A percentile compares a stretch with the other conserved stretches of the same genome.
phyloP scores from a whole-genome alignment of 202 grass and related monocot genomes.

The Schoenoplectus triqueter region DNA sequence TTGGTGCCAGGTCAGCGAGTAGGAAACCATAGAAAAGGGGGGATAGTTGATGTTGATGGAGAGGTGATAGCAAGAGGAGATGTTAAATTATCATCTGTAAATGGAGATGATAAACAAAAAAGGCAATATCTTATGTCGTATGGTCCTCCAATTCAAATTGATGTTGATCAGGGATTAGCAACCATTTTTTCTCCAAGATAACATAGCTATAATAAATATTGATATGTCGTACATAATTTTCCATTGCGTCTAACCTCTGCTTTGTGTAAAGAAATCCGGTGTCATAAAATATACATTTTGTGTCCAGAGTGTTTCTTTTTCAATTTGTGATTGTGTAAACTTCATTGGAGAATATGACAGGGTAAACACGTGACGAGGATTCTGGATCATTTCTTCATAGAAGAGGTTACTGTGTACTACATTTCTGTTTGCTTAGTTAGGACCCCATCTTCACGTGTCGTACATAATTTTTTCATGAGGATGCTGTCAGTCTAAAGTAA shows the following conservation, averaged over 20 bases:
- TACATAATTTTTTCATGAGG: neutral
- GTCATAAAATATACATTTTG: neutral
- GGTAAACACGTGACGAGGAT: neutral
- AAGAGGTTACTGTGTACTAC: neutral
- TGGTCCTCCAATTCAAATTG: constrained; percentile 71
- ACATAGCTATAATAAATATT: constrained; percentile 21
- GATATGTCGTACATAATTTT: constrained; percentile 5
- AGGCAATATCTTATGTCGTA: constrained; percentile 72
- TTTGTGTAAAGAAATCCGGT: constrained; percentile 15
- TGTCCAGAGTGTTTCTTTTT: neutral
- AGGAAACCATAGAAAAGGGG: constrained; percentile 55
- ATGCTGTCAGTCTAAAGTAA: neutral
- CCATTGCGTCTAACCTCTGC: neutral
- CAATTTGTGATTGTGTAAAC: neutral
- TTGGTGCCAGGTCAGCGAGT: constrained; percentile 72
- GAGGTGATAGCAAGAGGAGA: constrained; percentile 86
- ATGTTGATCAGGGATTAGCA: constrained; percentile 78
- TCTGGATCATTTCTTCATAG: neutral
- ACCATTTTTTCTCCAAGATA: constrained; percentile 80
- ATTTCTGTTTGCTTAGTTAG: neutral
- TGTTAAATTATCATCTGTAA: neutral
- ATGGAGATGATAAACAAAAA: constrained; percentile 31
- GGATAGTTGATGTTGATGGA: constrained; percentile 87
- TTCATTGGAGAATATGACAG: neutral
- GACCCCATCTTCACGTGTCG: neutral